Evolutionary conservation across 2,329 filamentous ascomycete species (phyloP).

Genomic region (Albophoma yamanashiensis): DNA sequence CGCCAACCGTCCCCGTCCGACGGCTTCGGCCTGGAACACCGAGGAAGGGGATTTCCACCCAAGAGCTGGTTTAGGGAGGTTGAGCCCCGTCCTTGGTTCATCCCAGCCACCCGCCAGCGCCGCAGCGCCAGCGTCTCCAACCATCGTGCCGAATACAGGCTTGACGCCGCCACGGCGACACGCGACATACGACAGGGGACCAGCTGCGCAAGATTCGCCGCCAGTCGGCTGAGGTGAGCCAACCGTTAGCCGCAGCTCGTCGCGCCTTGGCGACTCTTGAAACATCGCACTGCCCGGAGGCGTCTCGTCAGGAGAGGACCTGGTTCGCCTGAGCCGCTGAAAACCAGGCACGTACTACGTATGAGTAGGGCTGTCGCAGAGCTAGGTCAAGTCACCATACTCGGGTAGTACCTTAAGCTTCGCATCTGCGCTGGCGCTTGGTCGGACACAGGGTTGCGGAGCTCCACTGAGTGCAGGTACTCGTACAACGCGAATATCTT

Average conservation of each 20-base stretch:
- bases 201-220: not conserved
- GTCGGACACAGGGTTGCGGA: not conserved
- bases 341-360: too few species aligned
- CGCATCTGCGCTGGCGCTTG: not conserved
- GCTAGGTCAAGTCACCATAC: not conserved
- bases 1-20: not conserved
- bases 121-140: not conserved
- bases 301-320: not conserved
- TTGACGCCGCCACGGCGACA: not conserved
- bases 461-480: not conserved
- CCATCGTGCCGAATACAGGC: not conserved
- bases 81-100: not conserved
- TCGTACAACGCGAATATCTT: not conserved
- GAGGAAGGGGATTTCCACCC: not conserved
- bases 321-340: too few species aligned
- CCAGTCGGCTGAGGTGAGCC: not conserved
- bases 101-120: not conserved
- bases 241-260: not conserved
- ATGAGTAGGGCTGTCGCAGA: too few species aligned
- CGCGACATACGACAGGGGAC: not conserved
- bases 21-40: not conserved
- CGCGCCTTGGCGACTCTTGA: not conserved
- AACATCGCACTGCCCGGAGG: not conserved
- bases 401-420: not conserved
- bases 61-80: not conserved